phyloP scores from a whole-genome alignment of 2,329 filamentous ascomycete genomes.

The Alternaria arborescens region DNA sequence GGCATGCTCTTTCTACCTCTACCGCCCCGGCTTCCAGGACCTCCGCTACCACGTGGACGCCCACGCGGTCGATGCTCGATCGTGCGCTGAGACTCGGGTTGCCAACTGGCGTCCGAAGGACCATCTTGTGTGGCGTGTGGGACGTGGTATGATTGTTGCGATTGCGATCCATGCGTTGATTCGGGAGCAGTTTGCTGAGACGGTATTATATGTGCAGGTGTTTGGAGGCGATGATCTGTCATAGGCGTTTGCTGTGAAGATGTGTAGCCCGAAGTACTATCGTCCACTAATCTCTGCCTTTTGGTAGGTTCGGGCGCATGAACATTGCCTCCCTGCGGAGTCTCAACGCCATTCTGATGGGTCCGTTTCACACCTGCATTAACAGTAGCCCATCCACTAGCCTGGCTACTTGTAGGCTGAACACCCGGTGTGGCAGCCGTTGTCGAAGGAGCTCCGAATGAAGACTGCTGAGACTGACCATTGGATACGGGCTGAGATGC shows the following conservation, averaged over 20 bases:
- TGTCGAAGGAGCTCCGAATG: conserved; percentile 9
- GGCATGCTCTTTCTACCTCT: conserved; percentile 52
- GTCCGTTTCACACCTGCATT: conserved; percentile 55
- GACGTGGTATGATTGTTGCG: conserved; percentile 33
- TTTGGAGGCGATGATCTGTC: conserved; percentile 26
- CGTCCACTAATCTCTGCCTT: conserved; percentile 54
- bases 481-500: conserved; percentile 6
- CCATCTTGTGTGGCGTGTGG: conserved; percentile 41
- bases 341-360: conserved; percentile 48
- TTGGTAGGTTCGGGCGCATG: conserved; percentile 54
- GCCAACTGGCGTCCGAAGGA: conserved; percentile 45
- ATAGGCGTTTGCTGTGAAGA: conserved; percentile 15
- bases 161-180: conserved; percentile 33
- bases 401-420: conserved; percentile 28
- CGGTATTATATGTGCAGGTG: conserved; percentile 30
- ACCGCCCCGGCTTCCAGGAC: conserved; percentile 50
- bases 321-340: conserved; percentile 32
- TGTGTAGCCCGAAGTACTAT: conserved; percentile 44
- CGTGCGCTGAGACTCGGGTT: conserved; percentile 41
- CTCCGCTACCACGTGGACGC: conserved; percentile 51
- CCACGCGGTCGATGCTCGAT: conserved; percentile 43
- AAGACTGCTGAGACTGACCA: conserved; percentile 7
- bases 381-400: conserved; percentile 55
- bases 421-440: conserved; percentile 25
- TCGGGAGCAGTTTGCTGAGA: conserved; percentile 44